These are phyloP conservation scores for Cicer chorassanicum DNA, from an alignment of 306 rosid genomes.

Conservation along the genomic window DNA sequence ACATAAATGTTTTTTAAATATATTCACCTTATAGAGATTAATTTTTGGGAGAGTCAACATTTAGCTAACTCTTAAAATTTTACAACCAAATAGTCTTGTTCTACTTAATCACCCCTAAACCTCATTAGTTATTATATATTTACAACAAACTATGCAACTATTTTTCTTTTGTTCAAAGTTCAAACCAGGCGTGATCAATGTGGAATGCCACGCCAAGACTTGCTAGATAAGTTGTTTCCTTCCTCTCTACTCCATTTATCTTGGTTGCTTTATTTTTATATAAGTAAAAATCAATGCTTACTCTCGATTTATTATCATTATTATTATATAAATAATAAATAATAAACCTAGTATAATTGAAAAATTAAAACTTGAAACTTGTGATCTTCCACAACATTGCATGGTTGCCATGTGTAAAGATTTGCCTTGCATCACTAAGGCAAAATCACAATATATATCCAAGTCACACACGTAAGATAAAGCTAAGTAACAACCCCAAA, in stretches of 20 bases:
- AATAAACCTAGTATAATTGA: too few species aligned
- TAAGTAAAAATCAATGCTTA: too few species aligned
- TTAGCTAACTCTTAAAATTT: background rate
- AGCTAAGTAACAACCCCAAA: background rate
- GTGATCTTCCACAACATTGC: conserved; percentile 24
- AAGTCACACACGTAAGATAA: background rate
- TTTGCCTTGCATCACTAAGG: conserved; percentile 22
- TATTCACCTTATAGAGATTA: too few species aligned
- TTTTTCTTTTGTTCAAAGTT: too few species aligned
- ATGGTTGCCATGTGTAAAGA: conserved; percentile 54
- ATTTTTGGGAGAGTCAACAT: background rate
- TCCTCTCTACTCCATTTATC: too few species aligned
- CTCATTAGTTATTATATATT: background rate
- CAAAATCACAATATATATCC: conserved; percentile 30
- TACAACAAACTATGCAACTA: background rate
- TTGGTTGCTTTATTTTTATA: too few species aligned
- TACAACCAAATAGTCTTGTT: background rate
- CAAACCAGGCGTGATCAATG: too few species aligned
- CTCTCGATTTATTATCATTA: too few species aligned
- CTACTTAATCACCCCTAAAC: background rate
- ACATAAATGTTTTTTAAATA: too few species aligned
- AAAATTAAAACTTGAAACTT: background rate
- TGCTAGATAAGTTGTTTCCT: too few species aligned
- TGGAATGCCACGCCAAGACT: too few species aligned
- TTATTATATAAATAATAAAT: too few species aligned